Conservation (phyloP, 495 filamentous ascomycete genomes). For the Aspergillus leporis region DNA sequence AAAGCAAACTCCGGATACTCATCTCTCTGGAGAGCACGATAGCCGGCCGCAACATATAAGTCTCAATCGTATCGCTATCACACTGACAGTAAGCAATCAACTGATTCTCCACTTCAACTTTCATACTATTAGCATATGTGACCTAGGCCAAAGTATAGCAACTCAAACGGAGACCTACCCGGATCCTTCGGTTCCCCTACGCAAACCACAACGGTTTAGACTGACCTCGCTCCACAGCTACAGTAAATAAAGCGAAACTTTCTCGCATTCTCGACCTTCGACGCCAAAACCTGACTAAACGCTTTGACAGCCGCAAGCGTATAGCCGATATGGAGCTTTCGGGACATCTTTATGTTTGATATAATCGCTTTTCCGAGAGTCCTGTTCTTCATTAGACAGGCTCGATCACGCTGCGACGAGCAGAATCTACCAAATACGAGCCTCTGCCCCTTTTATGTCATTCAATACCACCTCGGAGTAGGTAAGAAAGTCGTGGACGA, state of each 20-base stretch:
- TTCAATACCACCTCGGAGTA: slow-evolving; percentile 38
- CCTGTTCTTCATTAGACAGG: neutral
- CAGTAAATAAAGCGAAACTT: slow-evolving; percentile 54
- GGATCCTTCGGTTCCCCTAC: slow-evolving; percentile 40
- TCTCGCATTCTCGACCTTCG: slow-evolving; percentile 1
- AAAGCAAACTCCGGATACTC: slow-evolving; percentile 22
- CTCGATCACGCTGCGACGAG: slow-evolving; percentile 18
- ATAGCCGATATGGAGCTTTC: no score
- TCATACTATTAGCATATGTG: neutral
- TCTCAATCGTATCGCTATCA: slow-evolving; percentile 27
- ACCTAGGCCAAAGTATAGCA: neutral
- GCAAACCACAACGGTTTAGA: slow-evolving; percentile 43
- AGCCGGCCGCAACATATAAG: slow-evolving; percentile 39
- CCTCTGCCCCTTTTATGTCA: slow-evolving; percentile 46
- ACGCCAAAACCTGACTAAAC: no score
- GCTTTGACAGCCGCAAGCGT: no score
- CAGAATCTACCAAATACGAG: slow-evolving; percentile 46
- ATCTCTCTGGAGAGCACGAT: slow-evolving; percentile 30
- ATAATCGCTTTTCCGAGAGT: neutral
- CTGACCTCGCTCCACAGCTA: slow-evolving; percentile 52
- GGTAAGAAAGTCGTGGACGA: slow-evolving; percentile 45
- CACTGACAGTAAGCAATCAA: slow-evolving; percentile 31
- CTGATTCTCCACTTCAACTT: slow-evolving; percentile 45
- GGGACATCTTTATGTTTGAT: slow-evolving; percentile 20
- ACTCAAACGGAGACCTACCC: slow-evolving; percentile 33